Conservation (phyloP, 192 early-diverging fungal genomes). For the Backusella liffmaniae region DNA sequence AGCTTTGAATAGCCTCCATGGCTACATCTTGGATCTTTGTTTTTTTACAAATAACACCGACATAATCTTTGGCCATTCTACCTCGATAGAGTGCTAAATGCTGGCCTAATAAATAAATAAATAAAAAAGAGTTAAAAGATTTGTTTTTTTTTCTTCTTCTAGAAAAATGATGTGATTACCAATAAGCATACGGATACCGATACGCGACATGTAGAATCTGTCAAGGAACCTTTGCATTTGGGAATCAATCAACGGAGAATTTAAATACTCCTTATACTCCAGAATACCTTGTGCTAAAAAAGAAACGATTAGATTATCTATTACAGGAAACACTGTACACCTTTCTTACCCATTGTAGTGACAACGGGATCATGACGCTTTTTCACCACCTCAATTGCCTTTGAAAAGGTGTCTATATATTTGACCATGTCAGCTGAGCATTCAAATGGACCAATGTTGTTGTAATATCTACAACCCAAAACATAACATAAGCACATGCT, state of each 20-base stretch:
- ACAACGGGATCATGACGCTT: slow-evolving; percentile 91
- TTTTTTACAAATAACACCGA: slow-evolving; percentile 92
- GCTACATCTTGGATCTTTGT: slow-evolving; percentile 82
- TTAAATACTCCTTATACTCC: slow-evolving; percentile 77
- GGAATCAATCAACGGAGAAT: slow-evolving; percentile 53
- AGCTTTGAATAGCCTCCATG: slow-evolving; percentile 87
- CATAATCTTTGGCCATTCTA: slow-evolving; percentile 61
- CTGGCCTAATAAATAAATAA: no score
- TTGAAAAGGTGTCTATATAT: slow-evolving; percentile 85
- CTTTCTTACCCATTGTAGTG: slow-evolving; percentile 56
- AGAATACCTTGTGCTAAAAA: slow-evolving; percentile 81
- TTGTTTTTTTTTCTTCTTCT: not conserved
- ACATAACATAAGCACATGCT: not conserved
- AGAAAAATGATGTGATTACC: slow-evolving; percentile 47
- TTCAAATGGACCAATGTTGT: slow-evolving; percentile 49
- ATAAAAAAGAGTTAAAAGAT: no score
- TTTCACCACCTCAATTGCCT: slow-evolving; percentile 89
- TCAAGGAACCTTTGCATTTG: slow-evolving; percentile 90
- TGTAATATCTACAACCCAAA: slow-evolving; percentile 51
- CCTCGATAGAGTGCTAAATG: no score
- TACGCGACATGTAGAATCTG: slow-evolving; percentile 95
- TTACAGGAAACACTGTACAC: not conserved
- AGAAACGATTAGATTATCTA: not conserved
- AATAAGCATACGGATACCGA: slow-evolving; percentile 97
- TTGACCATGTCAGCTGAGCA: slow-evolving; percentile 67